These are phyloP conservation scores for Ogataea nonfermentans DNA, from an alignment of 805 yeast species.

Conservation along the genomic window DNA sequence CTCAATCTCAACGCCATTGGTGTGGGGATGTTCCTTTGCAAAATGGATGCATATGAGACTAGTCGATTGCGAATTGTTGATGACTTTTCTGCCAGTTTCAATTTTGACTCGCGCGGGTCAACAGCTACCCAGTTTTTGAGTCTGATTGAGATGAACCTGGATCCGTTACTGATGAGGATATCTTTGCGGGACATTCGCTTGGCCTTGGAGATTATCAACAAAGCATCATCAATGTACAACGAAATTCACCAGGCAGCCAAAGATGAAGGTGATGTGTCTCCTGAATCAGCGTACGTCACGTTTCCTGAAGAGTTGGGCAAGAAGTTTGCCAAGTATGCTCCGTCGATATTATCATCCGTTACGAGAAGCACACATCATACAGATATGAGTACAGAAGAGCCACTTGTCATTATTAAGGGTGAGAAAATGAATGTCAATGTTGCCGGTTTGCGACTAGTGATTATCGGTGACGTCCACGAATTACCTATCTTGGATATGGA, in stretches of 20 bases:
- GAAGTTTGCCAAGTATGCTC: constrained; percentile 63
- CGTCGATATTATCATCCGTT: constrained; percentile 55
- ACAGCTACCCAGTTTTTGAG: constrained; percentile 58
- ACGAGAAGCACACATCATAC: constrained; percentile 36
- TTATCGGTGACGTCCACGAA: constrained; percentile 90
- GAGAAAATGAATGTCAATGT: constrained; percentile 66
- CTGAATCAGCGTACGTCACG: constrained; percentile 30
- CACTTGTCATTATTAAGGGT: constrained; percentile 52
- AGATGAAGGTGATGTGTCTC: constrained; percentile 3
- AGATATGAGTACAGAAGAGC: constrained; percentile 17
- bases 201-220: constrained; percentile 70
- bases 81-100: constrained; percentile 78
- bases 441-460: constrained; percentile 75
- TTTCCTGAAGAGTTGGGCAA: constrained; percentile 65
- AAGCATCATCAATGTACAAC: constrained; percentile 57
- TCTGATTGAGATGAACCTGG: constrained; percentile 65
- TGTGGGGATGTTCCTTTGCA: constrained; percentile 81
- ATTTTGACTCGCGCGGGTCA: constrained; percentile 70
- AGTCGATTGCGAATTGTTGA: constrained; percentile 73
- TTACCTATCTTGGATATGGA: constrained; percentile 81
- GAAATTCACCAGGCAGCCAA: constrained; percentile 18
- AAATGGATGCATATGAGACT: constrained; percentile 66
- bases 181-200: constrained; percentile 84
- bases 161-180: constrained; percentile 75
- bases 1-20: constrained; percentile 67